phyloP scores from a whole-genome alignment of 2,329 filamentous ascomycete species.

The Microcyclospora tardicrescens region DNA sequence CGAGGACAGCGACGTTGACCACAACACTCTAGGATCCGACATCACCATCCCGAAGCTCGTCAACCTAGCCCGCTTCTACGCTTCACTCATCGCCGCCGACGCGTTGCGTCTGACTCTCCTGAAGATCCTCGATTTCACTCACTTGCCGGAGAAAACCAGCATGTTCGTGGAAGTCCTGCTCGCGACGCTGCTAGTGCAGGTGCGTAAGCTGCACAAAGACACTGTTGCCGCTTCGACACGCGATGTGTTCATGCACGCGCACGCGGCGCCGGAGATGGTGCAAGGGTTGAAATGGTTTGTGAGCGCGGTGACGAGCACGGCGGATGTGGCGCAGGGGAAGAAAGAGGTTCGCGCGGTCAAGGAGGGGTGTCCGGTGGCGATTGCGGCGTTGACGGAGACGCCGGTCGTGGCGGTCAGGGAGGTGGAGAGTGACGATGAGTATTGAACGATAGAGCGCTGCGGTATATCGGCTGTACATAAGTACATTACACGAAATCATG shows the following conservation, averaged over 20 bases:
- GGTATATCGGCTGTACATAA: too few relatives aligned
- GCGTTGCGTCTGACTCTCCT: slow-evolving; percentile 44
- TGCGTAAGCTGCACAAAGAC: slow-evolving; percentile 21
- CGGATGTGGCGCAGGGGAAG: slow-evolving; percentile 38
- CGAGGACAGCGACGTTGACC: slow-evolving; percentile 40
- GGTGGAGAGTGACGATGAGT: too few relatives aligned
- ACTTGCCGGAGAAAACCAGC: slow-evolving; percentile 61
- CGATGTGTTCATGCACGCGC: slow-evolving; percentile 53
- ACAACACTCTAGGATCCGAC: slow-evolving; percentile 12
- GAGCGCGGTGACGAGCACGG: slow-evolving; percentile 58
- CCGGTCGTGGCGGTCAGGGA: too few relatives aligned
- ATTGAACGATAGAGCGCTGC: too few relatives aligned
- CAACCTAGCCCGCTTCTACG: slow-evolving; percentile 56
- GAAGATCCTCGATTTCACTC: slow-evolving; percentile 63
- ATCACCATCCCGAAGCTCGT: slow-evolving; percentile 47
- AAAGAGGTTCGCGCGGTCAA: slow-evolving; percentile 39
- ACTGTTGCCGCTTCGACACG: slow-evolving; percentile 45
- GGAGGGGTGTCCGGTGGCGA: slow-evolving; percentile 27
- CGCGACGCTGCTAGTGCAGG: slow-evolving; percentile 54
- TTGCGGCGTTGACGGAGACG: slow-evolving; percentile 12
- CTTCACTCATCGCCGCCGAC: slow-evolving; percentile 47
- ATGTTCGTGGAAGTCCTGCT: slow-evolving; percentile 72
- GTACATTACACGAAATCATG: too few relatives aligned
- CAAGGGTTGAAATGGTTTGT: slow-evolving; percentile 70
- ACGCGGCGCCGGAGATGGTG: slow-evolving; percentile 53